Evolutionary conservation across 78 protist species (phyloP), one percentile per base, ranked within the genome.

Genomic region (Speleostelium caveatum): DNA sequence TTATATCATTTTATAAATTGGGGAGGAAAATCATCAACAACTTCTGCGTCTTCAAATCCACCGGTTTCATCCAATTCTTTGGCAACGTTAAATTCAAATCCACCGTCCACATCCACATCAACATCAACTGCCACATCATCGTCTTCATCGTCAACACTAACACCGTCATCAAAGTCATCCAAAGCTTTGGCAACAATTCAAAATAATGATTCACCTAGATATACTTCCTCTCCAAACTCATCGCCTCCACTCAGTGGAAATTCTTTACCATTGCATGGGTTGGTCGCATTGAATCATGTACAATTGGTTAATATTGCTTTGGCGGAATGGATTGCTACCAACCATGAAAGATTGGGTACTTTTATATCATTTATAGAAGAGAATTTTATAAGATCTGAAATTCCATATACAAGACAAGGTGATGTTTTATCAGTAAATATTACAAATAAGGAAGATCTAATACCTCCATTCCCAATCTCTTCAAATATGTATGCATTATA

Each of bases 281-380:
- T 80, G 33, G 89, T 80, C 0, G 89, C 89, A 24, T 59, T 80
- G 39, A 80, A 80, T 68, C 89, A 80, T 41, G 39, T 80, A 24
- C 53, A 67, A 55, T 45, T 80, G 41, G 89, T 80, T 24, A 80
- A 80, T 35, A 4, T 49, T 30, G 89, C 89, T 2, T 59, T 80
- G 24, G 8, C 71, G 10, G 89, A 80, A 66, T 80, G 89, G 89
- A 80, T 80, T 59, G 62, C 89, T 22, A 33, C 38, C n/a, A 80
- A 80, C 68, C 60, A 80, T 45, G 89, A 80, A 41, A 51, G 89
- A 58, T 32, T 80, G 2, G 89, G 89, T 3, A 80, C 89, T 5
- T 38, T 21, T 3, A 66, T 80, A 22, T 22, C 32, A 0, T 3
- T 1, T 10, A 80, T 80, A 58, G 77, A 51, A 30, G 71, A 80